Evolutionary conservation across 805 yeast genomes (phyloP), one percentile per base, ranked within the genome.

Genomic region (Isabelozyma gotoi): DNA sequence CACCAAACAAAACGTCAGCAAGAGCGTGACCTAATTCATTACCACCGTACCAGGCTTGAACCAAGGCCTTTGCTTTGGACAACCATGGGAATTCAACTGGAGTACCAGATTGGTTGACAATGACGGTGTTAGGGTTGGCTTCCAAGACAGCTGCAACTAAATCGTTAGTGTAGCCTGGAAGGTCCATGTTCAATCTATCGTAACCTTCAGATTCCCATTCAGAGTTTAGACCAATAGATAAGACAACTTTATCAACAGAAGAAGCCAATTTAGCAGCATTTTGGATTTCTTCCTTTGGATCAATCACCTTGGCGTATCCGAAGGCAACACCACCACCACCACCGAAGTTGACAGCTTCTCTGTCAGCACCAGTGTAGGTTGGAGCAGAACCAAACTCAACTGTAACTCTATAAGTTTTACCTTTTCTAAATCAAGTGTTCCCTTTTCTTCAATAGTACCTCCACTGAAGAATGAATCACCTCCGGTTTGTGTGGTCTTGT

Each of bases 391-490:
- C 85, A 53, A 69, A 80, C 52, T 75, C 78, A 39, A 80, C 68
- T 41, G 58, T 63, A 45, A 80, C 46, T 18, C 62, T 60, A 64
- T 80, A 78, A 7, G 53, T 53, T 34, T 62, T 56, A 5, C 82
- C 85, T 43, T 65, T 42, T 68, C 68, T 46, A 80, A 61, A 0
- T 50, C 31, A 24, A 71, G 56, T 3, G 53, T 39, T 5, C 71
- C 73, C 6, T 56, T 64, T 53, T 78, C 84, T 29, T 68, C 59
- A 17, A 84, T 70, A 33, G 84, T 84, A 44, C 67, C 57, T 12
- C 75, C 70, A 42, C 63, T 56, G 55, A 78, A 78, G 64, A 80
- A 81, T 2, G 74, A 59, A 15, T 60, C 55, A 12, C 85, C 86
- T 18, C 51, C 57, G 5, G 48, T 60, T 63, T 82, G 86, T 20